Percentiles rank a stretch among this genome's conserved stretches.
phyloP scores from a whole-genome alignment of 2,329 filamentous ascomycete species.

The Davidsoniella neocaledoniae region DNA sequence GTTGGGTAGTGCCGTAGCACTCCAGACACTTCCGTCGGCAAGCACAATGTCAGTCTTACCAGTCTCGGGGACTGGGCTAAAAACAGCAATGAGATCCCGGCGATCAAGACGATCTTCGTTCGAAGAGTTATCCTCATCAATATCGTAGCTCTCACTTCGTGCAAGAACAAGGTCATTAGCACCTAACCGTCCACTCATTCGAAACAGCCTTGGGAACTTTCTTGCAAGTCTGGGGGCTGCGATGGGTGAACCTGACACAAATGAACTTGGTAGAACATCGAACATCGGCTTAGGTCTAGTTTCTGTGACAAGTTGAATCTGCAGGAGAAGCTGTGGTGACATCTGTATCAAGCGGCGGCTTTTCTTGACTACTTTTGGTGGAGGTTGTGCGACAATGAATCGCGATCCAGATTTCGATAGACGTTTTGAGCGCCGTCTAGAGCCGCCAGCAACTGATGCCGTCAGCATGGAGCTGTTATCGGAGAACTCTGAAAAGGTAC shows the following conservation, averaged over 20 bases:
- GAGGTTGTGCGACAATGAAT: constrained; percentile 52
- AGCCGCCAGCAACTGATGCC: constrained; percentile 15
- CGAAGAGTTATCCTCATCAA: constrained; percentile 31
- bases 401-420: constrained; percentile 30
- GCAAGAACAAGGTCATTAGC: constrained; percentile 56
- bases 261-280: constrained; percentile 56
- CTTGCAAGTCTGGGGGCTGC: constrained; percentile 39
- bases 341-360: constrained; percentile 51
- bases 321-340: constrained; percentile 51
- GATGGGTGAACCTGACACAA: constrained; percentile 37
- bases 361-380: constrained; percentile 39
- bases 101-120: constrained; percentile 29
- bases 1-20: constrained; percentile 31
- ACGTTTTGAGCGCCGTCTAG: constrained; percentile 13
- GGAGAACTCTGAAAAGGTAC: constrained; percentile 26
- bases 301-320: constrained; percentile 50
- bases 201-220: constrained; percentile 46
- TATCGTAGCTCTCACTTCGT: constrained; percentile 49
- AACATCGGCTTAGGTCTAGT: constrained; percentile 49
- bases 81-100: constrained; percentile 46
- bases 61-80: constrained; percentile 36
- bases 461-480: constrained; percentile 24
- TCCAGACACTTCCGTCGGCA: constrained; percentile 44
- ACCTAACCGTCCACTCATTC: constrained; percentile 44
- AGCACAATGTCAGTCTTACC: constrained; percentile 49